These are phyloP conservation scores for Herpotrichia juniperi DNA, from an alignment of 2,329 filamentous ascomycete genomes.

Conservation along the genomic window DNA sequence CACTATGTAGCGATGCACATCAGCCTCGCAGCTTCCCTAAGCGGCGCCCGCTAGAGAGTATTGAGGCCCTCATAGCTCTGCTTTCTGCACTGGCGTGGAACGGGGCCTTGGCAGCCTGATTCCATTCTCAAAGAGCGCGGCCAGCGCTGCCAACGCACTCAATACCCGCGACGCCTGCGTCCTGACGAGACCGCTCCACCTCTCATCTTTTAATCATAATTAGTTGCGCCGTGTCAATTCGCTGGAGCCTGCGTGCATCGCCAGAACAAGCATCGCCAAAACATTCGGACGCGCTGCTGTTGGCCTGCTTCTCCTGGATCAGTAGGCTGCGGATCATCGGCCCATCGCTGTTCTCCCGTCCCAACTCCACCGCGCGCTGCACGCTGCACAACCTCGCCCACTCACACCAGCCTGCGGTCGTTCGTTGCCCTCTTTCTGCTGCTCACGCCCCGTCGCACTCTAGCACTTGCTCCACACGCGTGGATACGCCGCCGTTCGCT, in stretches of 20 bases:
- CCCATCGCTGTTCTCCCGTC: background rate
- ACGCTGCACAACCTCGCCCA: background rate
- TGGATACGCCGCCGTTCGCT: background rate
- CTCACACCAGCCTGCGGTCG: background rate
- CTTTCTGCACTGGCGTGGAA: too few species aligned
- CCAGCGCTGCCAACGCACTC: background rate
- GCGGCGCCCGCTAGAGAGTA: background rate
- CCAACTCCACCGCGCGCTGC: background rate
- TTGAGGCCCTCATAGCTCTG: background rate
- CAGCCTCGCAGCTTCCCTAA: slow-evolving; percentile 2
- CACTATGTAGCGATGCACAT: too few species aligned
- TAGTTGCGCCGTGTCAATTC: too few species aligned
- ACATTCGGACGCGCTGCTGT: too few species aligned
- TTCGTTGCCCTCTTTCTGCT: background rate
- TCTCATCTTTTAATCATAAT: too few species aligned
- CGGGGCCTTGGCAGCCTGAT: too few species aligned
- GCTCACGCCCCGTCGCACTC: background rate
- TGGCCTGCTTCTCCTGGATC: background rate
- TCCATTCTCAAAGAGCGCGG: too few species aligned
- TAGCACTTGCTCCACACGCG: background rate
- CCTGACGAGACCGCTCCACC: too few species aligned
- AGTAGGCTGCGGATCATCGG: background rate
- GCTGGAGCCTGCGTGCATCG: too few species aligned
- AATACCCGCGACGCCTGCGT: too few species aligned
- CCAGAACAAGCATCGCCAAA: too few species aligned